Evolutionary conservation across 345 rosid genomes (phyloP).

Genomic region (Arabis hirsuta): DNA sequence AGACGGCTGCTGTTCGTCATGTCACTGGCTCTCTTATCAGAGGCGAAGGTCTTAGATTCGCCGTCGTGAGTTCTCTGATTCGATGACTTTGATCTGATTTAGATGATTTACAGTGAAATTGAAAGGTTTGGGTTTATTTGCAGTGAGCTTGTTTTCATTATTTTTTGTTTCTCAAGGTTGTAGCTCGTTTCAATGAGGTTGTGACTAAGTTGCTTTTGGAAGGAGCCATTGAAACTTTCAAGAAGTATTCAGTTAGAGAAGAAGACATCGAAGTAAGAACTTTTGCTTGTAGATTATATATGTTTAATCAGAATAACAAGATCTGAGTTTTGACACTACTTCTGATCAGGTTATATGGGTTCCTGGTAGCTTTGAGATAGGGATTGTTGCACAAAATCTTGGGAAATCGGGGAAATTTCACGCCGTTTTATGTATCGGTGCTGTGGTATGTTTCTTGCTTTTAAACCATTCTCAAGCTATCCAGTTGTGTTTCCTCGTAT

Average conservation of each 20-base stretch:
- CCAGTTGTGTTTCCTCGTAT: not conserved
- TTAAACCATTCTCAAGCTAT: not conserved
- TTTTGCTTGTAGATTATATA: not conserved
- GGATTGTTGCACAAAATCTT: slow-evolving; percentile 70
- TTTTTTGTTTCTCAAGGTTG: slow-evolving; percentile 55
- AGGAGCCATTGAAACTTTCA: slow-evolving; percentile 90
- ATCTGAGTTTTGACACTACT: slow-evolving; percentile 21
- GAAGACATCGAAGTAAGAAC: slow-evolving; percentile 73
- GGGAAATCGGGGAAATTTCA: slow-evolving; percentile 77
- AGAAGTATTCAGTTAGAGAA: slow-evolving; percentile 75
- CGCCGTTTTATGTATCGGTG: slow-evolving; percentile 89
- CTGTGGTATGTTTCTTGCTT: slow-evolving; percentile 72
- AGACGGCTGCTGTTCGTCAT: slow-evolving; percentile 63
- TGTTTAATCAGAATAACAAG: not conserved
- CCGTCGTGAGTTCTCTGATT: slow-evolving; percentile 57
- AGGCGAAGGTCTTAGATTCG: slow-evolving; percentile 84
- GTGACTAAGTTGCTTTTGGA: slow-evolving; percentile 80
- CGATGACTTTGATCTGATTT: too few species aligned
- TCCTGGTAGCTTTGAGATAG: slow-evolving; percentile 92
- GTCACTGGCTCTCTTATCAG: slow-evolving; percentile 68
- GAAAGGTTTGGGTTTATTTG: not conserved
- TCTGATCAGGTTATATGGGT: slow-evolving; percentile 86
- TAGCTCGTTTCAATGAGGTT: slow-evolving; percentile 95
- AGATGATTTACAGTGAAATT: too few species aligned
- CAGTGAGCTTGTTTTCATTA: not conserved